Base-by-base conservation (phyloP, 352 stramenopile species). In the Globisporangium perplexum region DNA sequence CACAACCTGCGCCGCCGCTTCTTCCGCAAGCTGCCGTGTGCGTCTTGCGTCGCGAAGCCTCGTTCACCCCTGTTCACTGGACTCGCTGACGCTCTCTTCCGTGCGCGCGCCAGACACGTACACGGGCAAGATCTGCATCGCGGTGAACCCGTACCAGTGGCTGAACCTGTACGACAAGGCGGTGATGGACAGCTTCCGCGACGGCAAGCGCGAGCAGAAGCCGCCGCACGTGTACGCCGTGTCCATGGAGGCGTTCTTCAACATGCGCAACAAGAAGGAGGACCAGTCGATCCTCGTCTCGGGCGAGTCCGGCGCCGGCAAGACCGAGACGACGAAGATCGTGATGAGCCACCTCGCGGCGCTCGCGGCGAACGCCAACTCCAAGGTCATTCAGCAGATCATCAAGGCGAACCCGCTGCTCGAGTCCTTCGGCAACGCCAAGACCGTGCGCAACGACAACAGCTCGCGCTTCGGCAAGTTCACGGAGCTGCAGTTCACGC, bases 271-370 rank as follows among this genome's bases (percentile, higher is more conserved):
- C 31, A 67, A 77, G 22, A 63, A 72, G 43, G 71, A 86, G 75
- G 91, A 93, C 56, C 85, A 95, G 65, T 91, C 77, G 59, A 90
- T 96, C 47, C 70, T 94, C 14, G 87, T 95, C 28, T 90, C 75
- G 53, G 85, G 85, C n/a, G 85, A 95, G 49, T 92, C 79, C 1
- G 83, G 92, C 14, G 89, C 89, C 0, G 90, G 90, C 26, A 97
- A 98, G 63, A 97, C 90, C 3, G 91, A 98, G 58, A 98, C 90
- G 23, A 76, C 78, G 50, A 97, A 97, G 73, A 97, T 97, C 57
- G 86, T 90, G 74, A 87, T 88, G 76, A 86, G 90, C 66, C 74
- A 92, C 61, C 55, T 91, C 53, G 80, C 80, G 12, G 83, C 83
- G 54, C 46, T 96, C 43, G 79, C 81, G 23, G 71, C 77, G n/a